Percentiles rank a stretch among this genome's conserved stretches.
Conservation (phyloP, 192 early-diverging fungal species). For the Helicostylum pulchrum region DNA sequence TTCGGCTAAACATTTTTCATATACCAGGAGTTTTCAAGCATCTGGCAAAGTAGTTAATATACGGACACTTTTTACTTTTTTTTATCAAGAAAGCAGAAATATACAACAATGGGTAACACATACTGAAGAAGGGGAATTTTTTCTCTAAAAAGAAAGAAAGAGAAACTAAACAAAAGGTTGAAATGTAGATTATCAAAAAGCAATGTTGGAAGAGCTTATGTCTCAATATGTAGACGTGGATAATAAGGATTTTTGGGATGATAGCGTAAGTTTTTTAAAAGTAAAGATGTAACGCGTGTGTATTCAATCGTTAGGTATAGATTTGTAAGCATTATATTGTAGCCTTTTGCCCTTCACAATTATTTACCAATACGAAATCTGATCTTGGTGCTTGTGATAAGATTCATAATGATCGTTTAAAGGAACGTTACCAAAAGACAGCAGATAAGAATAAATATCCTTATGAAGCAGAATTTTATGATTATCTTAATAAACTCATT, state of each 20-base stretch:
- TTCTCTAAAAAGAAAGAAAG: neutral
- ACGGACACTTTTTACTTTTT: no score
- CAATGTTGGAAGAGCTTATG: constrained; percentile 39
- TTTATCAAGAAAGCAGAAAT: neutral
- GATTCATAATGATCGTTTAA: constrained; percentile 80
- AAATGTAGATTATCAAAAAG: constrained; percentile 33
- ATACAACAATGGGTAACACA: constrained; percentile 3
- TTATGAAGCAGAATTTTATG: constrained; percentile 74
- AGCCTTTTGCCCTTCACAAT: constrained; percentile 75
- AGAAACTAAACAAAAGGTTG: neutral
- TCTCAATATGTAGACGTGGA: constrained; percentile 42
- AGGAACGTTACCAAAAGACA: constrained; percentile 62
- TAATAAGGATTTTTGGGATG: constrained; percentile 41
- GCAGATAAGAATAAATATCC: constrained; percentile 64
- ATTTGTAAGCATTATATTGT: constrained; percentile 80
- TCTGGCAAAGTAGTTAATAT: no score
- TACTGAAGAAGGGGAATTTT: neutral
- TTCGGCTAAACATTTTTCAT: neutral
- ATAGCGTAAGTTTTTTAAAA: constrained; percentile 30
- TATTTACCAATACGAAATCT: constrained; percentile 88
- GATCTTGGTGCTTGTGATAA: constrained; percentile 71
- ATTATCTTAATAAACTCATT: constrained; percentile 57
- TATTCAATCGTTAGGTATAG: constrained; percentile 20
- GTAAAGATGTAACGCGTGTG: no score
- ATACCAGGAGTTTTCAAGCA: no score